Evolutionary conservation across 371 early-diverging fungal genomes (phyloP).

Genomic region (Mucor plumbeus): DNA sequence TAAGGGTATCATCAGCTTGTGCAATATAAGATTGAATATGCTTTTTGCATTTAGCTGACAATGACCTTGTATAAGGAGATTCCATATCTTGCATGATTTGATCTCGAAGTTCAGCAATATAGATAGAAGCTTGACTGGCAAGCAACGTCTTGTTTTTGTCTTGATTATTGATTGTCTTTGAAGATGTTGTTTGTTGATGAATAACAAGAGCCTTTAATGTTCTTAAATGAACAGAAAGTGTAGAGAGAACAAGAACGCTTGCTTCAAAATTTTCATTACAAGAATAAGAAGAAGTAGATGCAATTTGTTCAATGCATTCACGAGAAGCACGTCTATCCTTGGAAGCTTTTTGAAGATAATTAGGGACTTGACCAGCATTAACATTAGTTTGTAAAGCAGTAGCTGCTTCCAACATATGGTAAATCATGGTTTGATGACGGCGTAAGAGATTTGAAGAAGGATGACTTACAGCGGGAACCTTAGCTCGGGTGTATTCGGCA

Average conservation of each 20-base stretch:
- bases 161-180: background rate
- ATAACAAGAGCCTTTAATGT: conserved; percentile 25
- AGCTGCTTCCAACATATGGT: conserved; percentile 28
- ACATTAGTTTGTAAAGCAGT: conserved; percentile 14
- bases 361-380: conserved; percentile 11
- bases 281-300: conserved; percentile 10
- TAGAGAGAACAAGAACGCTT: conserved; percentile 32
- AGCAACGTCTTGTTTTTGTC: conserved; percentile 7
- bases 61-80: conserved; percentile 18
- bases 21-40: conserved; percentile 31
- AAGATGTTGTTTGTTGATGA: conserved; percentile 19
- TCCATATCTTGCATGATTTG: conserved; percentile 29
- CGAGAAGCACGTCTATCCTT: conserved; percentile 27
- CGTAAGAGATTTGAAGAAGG: conserved; percentile 32
- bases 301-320: conserved; percentile 35
- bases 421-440: conserved; percentile 30
- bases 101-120: conserved; percentile 32
- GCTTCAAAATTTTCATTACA: conserved; percentile 33
- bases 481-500: conserved; percentile 20
- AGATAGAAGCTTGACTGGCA: conserved; percentile 20
- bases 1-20: conserved; percentile 36
- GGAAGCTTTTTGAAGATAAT: conserved; percentile 27
- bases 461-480: conserved; percentile 14
- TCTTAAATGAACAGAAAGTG: conserved; percentile 34
- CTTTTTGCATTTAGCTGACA: conserved; percentile 22